Conservation (phyloP, 1,284 basidiomycete species). For the Somion occarium region DNA sequence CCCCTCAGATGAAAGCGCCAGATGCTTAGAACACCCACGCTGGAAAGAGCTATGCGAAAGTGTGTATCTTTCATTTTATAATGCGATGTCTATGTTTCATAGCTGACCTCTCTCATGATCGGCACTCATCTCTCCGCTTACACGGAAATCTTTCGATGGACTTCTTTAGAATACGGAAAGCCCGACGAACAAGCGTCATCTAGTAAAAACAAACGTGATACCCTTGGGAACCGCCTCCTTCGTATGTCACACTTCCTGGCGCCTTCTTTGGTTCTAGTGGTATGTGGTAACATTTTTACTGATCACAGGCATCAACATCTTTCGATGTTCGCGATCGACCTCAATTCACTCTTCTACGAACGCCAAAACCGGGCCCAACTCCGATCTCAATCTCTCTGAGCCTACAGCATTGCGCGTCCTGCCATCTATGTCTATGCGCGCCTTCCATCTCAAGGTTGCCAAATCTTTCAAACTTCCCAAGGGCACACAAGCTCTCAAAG, state of each 20-base stretch:
- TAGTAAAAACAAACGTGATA: conserved; percentile 37
- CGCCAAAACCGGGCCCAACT: not conserved
- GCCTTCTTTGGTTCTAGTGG: not conserved
- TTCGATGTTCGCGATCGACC: not conserved
- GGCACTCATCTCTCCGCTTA: not conserved
- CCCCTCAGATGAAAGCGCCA: conserved; percentile 39
- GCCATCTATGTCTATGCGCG: conserved; percentile 58
- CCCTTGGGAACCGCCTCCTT: conserved; percentile 58
- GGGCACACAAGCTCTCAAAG: conserved; percentile 26
- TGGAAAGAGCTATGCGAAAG: conserved; percentile 61
- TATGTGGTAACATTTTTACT: not conserved
- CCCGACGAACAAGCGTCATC: conserved; percentile 35
- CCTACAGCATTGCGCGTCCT: conserved; percentile 44
- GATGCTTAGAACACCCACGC: conserved; percentile 49
- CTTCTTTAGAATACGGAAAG: conserved; percentile 52
- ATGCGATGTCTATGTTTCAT: not conserved
- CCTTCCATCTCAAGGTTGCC: conserved; percentile 37
- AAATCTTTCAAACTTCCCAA: conserved; percentile 29
- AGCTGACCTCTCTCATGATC: not conserved
- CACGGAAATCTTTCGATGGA: not conserved
- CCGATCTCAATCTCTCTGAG: not conserved
- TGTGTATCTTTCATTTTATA: conserved; percentile 32
- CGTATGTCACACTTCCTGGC: conserved; percentile 33
- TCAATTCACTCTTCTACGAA: not conserved
- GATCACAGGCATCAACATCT: conserved; percentile 2